Percentiles rank a stretch among this genome's conserved stretches.
phyloP scores from a whole-genome alignment of 2,329 filamentous ascomycete genomes.

The Apiospora koreana region DNA sequence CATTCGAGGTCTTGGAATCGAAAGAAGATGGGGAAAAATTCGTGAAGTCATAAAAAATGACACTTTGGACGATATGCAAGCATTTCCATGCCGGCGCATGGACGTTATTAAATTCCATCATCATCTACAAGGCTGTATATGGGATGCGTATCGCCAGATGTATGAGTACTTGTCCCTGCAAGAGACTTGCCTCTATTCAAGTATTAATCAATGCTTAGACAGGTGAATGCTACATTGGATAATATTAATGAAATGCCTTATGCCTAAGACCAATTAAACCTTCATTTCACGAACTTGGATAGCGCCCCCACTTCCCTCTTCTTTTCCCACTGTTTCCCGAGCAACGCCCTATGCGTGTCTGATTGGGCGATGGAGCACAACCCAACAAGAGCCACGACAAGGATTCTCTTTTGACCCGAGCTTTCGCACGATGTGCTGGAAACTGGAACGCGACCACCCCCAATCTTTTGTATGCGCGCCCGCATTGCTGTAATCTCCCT shows the following conservation, averaged over 20 bases:
- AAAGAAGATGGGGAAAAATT: no score
- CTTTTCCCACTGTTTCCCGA: background rate
- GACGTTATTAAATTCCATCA: no score
- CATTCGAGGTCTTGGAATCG: no score
- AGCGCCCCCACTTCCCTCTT: conserved; percentile 1
- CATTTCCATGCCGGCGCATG: no score
- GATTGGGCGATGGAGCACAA: conserved; percentile 3
- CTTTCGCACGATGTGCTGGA: background rate
- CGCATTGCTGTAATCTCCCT: conserved; percentile 35
- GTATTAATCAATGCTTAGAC: no score
- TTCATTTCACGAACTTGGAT: background rate
- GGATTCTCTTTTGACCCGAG: conserved; percentile 4
- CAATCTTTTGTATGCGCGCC: conserved; percentile 5
- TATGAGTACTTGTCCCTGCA: no score
- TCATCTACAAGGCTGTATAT: no score
- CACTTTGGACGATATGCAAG: no score
- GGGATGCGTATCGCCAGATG: no score
- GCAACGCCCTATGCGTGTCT: background rate
- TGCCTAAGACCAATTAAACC: background rate
- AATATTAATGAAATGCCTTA: background rate
- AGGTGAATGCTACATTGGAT: no score
- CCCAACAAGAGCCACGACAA: background rate
- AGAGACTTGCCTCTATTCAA: no score
- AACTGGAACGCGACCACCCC: background rate
- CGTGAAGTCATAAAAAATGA: no score